phyloP scores from a whole-genome alignment of 2,329 filamentous ascomycete genomes.

The Aureobasidium sp. region DNA sequence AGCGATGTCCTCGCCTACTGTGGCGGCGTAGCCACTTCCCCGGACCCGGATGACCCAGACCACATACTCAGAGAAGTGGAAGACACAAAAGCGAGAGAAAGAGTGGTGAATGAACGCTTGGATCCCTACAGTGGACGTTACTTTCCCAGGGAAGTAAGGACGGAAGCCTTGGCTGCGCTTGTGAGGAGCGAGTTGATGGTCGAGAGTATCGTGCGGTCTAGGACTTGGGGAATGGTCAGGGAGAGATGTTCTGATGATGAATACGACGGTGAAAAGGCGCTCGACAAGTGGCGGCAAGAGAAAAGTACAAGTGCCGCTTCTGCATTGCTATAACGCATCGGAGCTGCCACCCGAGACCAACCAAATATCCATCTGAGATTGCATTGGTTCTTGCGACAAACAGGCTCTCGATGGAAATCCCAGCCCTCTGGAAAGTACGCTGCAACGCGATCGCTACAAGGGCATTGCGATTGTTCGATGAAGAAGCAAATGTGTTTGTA shows the following conservation, averaged over 20 bases:
- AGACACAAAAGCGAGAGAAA: constrained; percentile 58
- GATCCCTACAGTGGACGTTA: constrained; percentile 87
- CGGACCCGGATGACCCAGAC: constrained; percentile 81
- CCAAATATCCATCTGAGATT: too few species aligned
- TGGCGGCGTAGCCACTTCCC: constrained; percentile 73
- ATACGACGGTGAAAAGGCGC: constrained; percentile 48
- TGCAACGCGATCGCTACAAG: too few species aligned
- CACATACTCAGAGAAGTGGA: constrained; percentile 60
- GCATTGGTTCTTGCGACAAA: too few species aligned
- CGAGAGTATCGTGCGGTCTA: constrained; percentile 67
- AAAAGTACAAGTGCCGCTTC: background rate
- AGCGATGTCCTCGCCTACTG: constrained; percentile 84
- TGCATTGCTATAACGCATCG: background rate
- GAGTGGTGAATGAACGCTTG: constrained; percentile 74
- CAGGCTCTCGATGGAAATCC: too few species aligned
- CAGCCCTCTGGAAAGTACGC: too few species aligned
- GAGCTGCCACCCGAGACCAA: too few species aligned
- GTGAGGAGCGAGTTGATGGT: constrained; percentile 67
- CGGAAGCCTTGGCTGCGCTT: constrained; percentile 65
- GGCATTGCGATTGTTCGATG: too few species aligned
- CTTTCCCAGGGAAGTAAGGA: constrained; percentile 69
- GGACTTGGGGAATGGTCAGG: constrained; percentile 71
- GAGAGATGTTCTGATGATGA: constrained; percentile 54
- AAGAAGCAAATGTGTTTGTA: background rate
- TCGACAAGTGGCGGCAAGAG: constrained; percentile 51